A percentile compares a stretch with the other conserved stretches of the same genome.
Evolutionary conservation across 306 rosid genomes (phyloP).

Genomic region (Astragalus membranaceus): DNA sequence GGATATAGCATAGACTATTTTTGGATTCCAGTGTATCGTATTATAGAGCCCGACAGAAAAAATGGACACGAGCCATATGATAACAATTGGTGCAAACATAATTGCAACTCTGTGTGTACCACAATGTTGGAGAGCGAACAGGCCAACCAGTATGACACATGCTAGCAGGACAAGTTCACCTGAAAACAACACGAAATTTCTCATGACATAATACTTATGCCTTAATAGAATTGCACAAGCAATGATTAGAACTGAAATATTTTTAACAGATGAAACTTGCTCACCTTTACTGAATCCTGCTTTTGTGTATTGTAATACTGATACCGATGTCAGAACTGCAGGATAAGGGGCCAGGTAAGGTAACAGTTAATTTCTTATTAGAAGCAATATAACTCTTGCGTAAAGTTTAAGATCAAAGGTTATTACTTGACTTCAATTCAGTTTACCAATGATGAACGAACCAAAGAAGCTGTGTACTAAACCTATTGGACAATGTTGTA

Average conservation of each 20-base stretch:
- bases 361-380: not conserved
- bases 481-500: not conserved
- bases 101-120: constrained; percentile 79
- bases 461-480: not conserved
- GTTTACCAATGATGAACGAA: not conserved
- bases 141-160: constrained; percentile 65
- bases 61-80: constrained; percentile 68
- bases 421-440: not conserved
- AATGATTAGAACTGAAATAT: not conserved
- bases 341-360: not conserved
- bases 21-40: constrained; percentile 67
- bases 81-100: constrained; percentile 71
- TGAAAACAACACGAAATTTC: constrained; percentile 22
- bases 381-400: not conserved
- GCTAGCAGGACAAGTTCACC: constrained; percentile 71
- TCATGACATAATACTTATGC: not conserved
- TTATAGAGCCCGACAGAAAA: constrained; percentile 73
- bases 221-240: not conserved
- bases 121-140: constrained; percentile 81
- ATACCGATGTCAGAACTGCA: constrained; percentile 78
- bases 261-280: constrained; percentile 4
- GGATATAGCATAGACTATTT: constrained; percentile 51
- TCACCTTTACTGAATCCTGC: constrained; percentile 46
- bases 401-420: not conserved
- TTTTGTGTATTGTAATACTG: constrained; percentile 58